Evolutionary conservation across 2,329 filamentous ascomycete species (phyloP).

Genomic region (Aulographum hederae): DNA sequence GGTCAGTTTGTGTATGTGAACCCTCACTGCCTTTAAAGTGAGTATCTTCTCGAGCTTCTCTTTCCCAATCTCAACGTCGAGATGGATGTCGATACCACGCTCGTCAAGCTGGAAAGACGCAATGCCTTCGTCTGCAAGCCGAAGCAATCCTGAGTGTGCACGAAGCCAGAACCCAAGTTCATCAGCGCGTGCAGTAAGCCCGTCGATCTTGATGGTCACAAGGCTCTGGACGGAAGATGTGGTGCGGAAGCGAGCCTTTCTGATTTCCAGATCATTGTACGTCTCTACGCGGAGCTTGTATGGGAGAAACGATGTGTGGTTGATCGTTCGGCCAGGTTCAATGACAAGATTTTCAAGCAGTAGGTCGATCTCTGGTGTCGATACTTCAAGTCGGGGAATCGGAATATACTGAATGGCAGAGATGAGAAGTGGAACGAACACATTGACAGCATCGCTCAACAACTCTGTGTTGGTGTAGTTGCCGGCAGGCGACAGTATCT

Average conservation of each 20-base stretch:
- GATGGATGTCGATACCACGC: constrained; percentile 66
- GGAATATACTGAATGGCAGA: constrained; percentile 71
- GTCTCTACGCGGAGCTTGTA: constrained; percentile 61
- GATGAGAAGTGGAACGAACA: constrained; percentile 64
- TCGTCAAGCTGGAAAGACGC: constrained; percentile 74
- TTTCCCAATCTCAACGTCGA: constrained; percentile 59
- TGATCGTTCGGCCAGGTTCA: constrained; percentile 70
- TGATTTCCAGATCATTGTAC: constrained; percentile 61
- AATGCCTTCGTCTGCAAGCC: constrained; percentile 65
- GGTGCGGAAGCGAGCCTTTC: constrained; percentile 50
- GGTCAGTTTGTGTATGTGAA: constrained; percentile 66
- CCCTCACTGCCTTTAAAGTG: constrained; percentile 54
- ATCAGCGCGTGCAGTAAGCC: constrained; percentile 65
- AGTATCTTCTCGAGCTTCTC: constrained; percentile 69
- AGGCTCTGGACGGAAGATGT: constrained; percentile 33
- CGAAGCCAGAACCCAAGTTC: constrained; percentile 85
- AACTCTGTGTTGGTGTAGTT: constrained; percentile 51
- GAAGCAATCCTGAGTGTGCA: constrained; percentile 56
- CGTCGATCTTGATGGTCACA: constrained; percentile 62
- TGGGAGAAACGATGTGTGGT: constrained; percentile 75
- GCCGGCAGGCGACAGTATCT: constrained; percentile 49
- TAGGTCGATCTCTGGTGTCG: constrained; percentile 66
- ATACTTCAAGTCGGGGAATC: constrained; percentile 77
- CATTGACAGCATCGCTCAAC: constrained; percentile 55
- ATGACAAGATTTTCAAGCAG: constrained; percentile 81